Evolutionary conservation across 306 rosid species (phyloP).

Genomic region (Alnus glutinosa): DNA sequence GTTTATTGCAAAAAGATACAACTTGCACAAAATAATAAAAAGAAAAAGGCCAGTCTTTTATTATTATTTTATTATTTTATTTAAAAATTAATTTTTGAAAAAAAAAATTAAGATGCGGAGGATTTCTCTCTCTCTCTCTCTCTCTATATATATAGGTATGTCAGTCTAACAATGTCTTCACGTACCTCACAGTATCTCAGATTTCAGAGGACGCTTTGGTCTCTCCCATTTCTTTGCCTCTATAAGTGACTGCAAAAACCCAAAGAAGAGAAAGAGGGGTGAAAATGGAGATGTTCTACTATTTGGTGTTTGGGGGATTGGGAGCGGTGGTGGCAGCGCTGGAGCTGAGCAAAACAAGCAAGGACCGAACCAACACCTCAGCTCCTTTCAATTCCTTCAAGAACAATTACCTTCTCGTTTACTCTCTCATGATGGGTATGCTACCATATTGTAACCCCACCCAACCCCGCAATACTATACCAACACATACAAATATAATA

Average conservation of each 20-base stretch:
- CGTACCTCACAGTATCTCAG: conserved; percentile 16
- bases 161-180: not conserved
- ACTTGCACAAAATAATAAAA: conserved; percentile 4
- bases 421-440: conserved; percentile 98
- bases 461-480: not conserved
- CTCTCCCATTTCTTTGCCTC: not conserved
- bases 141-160: conserved; percentile 21
- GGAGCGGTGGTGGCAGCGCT: conserved; percentile 68
- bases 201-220: not conserved
- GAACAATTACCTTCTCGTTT: conserved; percentile 88
- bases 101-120: no score
- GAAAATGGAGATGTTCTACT: conserved; percentile 86
- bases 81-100: no score
- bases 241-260: not conserved
- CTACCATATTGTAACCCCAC: not conserved
- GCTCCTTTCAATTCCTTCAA: conserved; percentile 78
- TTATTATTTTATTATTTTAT: not conserved
- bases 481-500: no score
- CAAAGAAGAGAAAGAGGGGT: conserved; percentile 40
- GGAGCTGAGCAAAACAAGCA: conserved; percentile 82
- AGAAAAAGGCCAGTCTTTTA: not conserved
- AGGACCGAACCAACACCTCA: conserved; percentile 77
- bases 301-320: conserved; percentile 67
- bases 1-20: not conserved
- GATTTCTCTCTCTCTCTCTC: no score